These are phyloP conservation scores for Phaeosphaeria sp. DNA, from an alignment of 2,329 filamentous ascomycete species.

Conservation along the genomic window DNA sequence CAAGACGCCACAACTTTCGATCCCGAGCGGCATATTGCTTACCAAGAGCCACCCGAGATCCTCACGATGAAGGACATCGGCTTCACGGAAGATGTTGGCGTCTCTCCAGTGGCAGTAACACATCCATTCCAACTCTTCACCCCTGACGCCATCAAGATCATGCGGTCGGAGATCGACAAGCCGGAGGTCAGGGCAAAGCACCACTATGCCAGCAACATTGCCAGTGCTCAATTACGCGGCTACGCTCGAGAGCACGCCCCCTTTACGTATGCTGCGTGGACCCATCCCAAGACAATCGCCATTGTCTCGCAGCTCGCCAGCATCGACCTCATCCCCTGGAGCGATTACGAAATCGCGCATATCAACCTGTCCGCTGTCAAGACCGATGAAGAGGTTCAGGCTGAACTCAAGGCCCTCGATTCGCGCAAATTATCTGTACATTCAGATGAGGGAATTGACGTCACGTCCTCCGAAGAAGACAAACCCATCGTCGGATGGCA, in stretches of 20 bases:
- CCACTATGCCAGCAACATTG: slow-evolving; percentile 66
- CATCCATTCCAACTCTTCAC: slow-evolving; percentile 71
- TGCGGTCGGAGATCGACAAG: slow-evolving; percentile 68
- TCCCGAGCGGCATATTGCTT: slow-evolving; percentile 63
- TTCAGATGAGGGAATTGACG: slow-evolving; percentile 52
- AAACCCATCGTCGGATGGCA: slow-evolving; percentile 69
- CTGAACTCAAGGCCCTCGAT: slow-evolving; percentile 50
- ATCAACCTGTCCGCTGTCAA: slow-evolving; percentile 62
- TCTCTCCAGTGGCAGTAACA: slow-evolving; percentile 69
- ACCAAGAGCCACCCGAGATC: slow-evolving; percentile 58
- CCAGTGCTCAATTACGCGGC: slow-evolving; percentile 62
- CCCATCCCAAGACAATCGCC: slow-evolving; percentile 60
- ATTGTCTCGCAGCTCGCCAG: slow-evolving; percentile 65
- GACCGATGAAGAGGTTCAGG: slow-evolving; percentile 55
- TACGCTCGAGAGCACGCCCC: slow-evolving; percentile 67
- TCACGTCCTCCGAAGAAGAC: slow-evolving; percentile 55
- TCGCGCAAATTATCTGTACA: slow-evolving; percentile 47
- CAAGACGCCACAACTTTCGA: slow-evolving; percentile 53
- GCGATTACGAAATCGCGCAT: slow-evolving; percentile 66
- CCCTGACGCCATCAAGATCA: slow-evolving; percentile 65
- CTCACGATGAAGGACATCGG: slow-evolving; percentile 69
- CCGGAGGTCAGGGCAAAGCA: slow-evolving; percentile 64
- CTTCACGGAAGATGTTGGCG: slow-evolving; percentile 60
- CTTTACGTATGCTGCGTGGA: slow-evolving; percentile 70
- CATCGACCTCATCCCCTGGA: slow-evolving; percentile 63